Base-by-base conservation (phyloP, 2,329 filamentous ascomycete genomes). In the Fusarium verrucosum region DNA sequence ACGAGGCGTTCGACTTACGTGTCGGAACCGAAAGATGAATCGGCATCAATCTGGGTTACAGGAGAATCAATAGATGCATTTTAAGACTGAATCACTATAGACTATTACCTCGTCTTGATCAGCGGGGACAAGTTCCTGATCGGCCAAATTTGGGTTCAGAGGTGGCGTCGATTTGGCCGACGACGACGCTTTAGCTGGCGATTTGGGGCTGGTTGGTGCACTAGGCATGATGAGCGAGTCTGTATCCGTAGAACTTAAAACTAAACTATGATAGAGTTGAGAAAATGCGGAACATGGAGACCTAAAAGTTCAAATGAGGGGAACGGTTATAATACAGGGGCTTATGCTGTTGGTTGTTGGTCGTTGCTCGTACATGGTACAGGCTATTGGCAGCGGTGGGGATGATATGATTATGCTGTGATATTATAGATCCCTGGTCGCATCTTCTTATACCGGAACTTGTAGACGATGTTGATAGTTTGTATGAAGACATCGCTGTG, bases 1-100 rank as follows among this genome's bases (percentile, higher is more conserved):
- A 20, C 10, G 20, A 19, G 13, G 11, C 19, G 10, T 13, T 13
- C 5, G 35, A 37, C 35, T 20, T 11, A 37, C 35, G 35, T 9
- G 3, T 37, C 10, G 10, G 35, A 37, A 4, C 35, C 35, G 6
- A 37, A 19, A 10, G 35, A 37, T 14, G 35, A 37, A 37, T 37
- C 35, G 6, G 19, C 35, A 11, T 37, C 35, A 37, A 20, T 13
- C 35, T 37, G 10, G 4, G 17, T 7, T 10, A 20, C 19, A 37
- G 14, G 6, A 37, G 13, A 35, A 8, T 33, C 10, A 30, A 16
- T 30, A 30, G 13, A 5, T 16, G 13, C 13, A 3, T 13, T 16
- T 30, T 3, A 32, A 32, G 1, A 32, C 7, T 32, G 14, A n/a
- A 3, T 1, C 7, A n/a, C n/a, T 3, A 3, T n/a, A 2, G 2